Percentiles rank a stretch among this genome's conserved stretches.
These are phyloP conservation scores for Cenchrus americanus DNA, from an alignment of 176 grass and related monocot species.

Conservation along the genomic window DNA sequence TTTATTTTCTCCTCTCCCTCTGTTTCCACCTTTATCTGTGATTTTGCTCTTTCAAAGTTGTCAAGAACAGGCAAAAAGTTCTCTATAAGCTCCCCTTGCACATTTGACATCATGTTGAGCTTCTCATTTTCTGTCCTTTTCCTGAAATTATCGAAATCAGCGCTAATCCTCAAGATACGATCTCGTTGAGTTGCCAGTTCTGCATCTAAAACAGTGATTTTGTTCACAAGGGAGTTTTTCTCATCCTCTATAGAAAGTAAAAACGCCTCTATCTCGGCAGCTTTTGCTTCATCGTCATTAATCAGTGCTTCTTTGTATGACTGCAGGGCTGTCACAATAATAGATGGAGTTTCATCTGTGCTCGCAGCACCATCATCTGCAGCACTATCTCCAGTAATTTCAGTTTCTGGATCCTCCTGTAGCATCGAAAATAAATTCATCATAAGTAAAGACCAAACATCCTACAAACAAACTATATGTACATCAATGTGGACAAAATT, in stretches of 20 bases:
- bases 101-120: slow-evolving; percentile 90
- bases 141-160: slow-evolving; percentile 95
- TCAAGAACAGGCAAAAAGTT: slow-evolving; percentile 92
- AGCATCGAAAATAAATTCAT: slow-evolving; percentile 27
- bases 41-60: slow-evolving; percentile 96
- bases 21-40: slow-evolving; percentile 92
- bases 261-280: slow-evolving; percentile 74
- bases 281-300: slow-evolving; percentile 59
- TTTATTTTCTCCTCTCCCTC: slow-evolving; percentile 89
- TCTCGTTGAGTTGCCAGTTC: slow-evolving; percentile 74
- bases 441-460: neutral
- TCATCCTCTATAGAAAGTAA: slow-evolving; percentile 80
- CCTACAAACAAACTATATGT: neutral
- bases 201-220: slow-evolving; percentile 61
- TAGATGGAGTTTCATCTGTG: slow-evolving; percentile 57
- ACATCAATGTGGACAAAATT: neutral
- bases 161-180: slow-evolving; percentile 83
- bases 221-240: slow-evolving; percentile 59
- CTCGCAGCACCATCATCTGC: slow-evolving; percentile 40
- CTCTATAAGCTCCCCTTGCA: slow-evolving; percentile 89
- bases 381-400: slow-evolving; percentile 52
- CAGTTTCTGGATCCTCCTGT: slow-evolving; percentile 66
- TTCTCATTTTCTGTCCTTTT: slow-evolving; percentile 92
- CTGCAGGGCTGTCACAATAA: slow-evolving; percentile 55
- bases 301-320: slow-evolving; percentile 82